Percentiles rank a stretch among this genome's conserved stretches.
phyloP scores from a whole-genome alignment of 169 alveolate species.

The Cyclospora cayetanensis region DNA sequence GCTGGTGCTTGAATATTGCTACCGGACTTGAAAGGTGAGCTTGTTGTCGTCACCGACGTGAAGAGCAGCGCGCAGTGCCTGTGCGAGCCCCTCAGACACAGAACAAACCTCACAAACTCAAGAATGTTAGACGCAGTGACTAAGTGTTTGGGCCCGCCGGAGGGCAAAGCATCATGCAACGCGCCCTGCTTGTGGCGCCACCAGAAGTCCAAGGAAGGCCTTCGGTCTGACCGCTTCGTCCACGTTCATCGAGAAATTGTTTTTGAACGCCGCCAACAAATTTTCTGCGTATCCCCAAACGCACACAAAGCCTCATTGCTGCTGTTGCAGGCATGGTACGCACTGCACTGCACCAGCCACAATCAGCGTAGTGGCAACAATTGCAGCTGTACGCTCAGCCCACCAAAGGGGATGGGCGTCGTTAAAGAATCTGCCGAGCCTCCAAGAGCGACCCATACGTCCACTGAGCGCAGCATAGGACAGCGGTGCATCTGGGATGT shows the following conservation, averaged over 20 bases:
- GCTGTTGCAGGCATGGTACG: too few species aligned
- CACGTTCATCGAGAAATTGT: neutral
- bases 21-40: too few species aligned
- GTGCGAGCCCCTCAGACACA: neutral
- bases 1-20: too few species aligned
- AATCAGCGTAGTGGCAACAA: neutral
- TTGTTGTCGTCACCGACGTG: too few species aligned
- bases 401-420: neutral
- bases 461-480: neutral
- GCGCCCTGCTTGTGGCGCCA: neutral
- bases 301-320: neutral
- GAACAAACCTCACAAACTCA: too few species aligned
- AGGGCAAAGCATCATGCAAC: neutral
- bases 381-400: neutral
- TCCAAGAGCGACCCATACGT: conserved; percentile 19
- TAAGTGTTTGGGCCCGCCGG: too few species aligned
- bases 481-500: too few species aligned
- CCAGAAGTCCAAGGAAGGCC: neutral
- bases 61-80: too few species aligned
- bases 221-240: neutral
- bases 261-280: neutral
- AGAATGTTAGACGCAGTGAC: too few species aligned
- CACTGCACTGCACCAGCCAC: conserved; percentile 16
- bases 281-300: neutral
- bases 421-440: neutral